Evolutionary conservation across 371 early-diverging fungal genomes (phyloP).

Genomic region (Mucor circinelloides): DNA sequence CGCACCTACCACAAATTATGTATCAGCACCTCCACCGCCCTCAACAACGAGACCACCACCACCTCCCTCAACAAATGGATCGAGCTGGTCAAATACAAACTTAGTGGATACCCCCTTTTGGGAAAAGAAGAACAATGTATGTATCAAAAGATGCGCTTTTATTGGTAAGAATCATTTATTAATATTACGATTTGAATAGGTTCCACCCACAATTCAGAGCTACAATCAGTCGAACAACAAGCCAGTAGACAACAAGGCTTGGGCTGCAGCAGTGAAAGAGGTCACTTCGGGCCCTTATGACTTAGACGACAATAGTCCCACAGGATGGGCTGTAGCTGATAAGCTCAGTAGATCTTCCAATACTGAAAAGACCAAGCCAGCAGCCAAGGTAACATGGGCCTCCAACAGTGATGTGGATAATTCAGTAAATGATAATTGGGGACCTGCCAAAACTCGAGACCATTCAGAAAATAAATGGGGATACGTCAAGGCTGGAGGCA

Average conservation of each 20-base stretch:
- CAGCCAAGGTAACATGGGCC: neutral
- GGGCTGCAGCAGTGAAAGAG: neutral
- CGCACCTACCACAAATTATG: neutral
- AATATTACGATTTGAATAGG: neutral
- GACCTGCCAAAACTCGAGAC: neutral
- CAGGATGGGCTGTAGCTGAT: neutral
- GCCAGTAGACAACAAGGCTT: neutral
- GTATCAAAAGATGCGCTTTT: neutral
- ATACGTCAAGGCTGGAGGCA: neutral
- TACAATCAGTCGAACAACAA: neutral
- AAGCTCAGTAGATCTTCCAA: neutral
- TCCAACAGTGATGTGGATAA: neutral
- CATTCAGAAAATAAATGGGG: neutral
- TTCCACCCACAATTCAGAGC: neutral
- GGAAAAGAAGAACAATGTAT: constrained; percentile 9
- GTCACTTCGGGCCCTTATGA: neutral
- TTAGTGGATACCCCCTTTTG: constrained; percentile 29
- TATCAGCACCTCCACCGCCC: neutral
- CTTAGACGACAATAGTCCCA: neutral
- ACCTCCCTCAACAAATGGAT: neutral
- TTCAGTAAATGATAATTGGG: neutral
- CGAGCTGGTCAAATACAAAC: constrained; percentile 4
- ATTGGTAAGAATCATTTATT: neutral
- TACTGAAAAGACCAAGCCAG: neutral
- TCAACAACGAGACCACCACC: neutral